Evolutionary conservation across 208 protist genomes (phyloP).

Genomic region (Crithidia expoeki): DNA sequence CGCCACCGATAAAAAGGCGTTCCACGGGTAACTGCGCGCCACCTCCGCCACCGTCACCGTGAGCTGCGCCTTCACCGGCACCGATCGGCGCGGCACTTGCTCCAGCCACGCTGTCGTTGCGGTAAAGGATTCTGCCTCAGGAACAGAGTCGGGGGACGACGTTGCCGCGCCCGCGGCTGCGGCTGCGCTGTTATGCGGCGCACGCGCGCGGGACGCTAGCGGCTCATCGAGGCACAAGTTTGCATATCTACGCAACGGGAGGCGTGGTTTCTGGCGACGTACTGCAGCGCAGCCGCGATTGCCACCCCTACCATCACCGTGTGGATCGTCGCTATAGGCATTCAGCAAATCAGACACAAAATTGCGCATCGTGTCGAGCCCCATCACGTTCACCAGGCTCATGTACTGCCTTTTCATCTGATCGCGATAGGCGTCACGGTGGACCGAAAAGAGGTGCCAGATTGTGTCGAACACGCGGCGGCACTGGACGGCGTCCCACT

Average conservation of each 20-base stretch:
- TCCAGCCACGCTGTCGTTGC: slow-evolving; percentile 16
- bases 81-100: slow-evolving; percentile 12
- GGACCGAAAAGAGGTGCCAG: slow-evolving; percentile 67
- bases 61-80: slow-evolving; percentile 7
- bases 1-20: slow-evolving; percentile 24
- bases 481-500: slow-evolving; percentile 71
- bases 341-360: slow-evolving; percentile 75
- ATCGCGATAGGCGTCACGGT: slow-evolving; percentile 68
- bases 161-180: not conserved
- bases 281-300: slow-evolving; percentile 2
- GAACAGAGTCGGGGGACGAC: too few species aligned
- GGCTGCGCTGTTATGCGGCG: not conserved
- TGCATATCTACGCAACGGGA: slow-evolving; percentile 33
- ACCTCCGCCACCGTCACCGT: slow-evolving; percentile 26
- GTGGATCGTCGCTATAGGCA: slow-evolving; percentile 27
- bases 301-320: not conserved
- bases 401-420: slow-evolving; percentile 65
- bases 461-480: slow-evolving; percentile 58
- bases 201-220: not conserved
- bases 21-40: slow-evolving; percentile 20
- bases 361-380: slow-evolving; percentile 69
- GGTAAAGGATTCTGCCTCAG: not conserved
- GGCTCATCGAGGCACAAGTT: slow-evolving; percentile 5
- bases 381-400: slow-evolving; percentile 74
- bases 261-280: slow-evolving; percentile 49